Evolutionary conservation across 495 filamentous ascomycete species (phyloP).

Genomic region (Copromyces sp.): DNA sequence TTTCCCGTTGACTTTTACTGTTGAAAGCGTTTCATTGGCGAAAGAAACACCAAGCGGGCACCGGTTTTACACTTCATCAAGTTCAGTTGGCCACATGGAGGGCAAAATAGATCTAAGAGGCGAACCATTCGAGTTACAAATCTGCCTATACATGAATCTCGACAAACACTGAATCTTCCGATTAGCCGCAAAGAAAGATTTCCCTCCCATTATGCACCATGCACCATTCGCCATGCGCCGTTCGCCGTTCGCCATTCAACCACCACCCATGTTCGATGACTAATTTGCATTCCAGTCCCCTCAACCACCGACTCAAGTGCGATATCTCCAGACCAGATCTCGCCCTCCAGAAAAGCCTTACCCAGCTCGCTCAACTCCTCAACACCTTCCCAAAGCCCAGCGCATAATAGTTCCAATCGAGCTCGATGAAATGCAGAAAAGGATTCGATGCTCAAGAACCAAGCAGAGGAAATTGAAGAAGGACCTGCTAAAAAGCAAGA

Average conservation of each 20-base stretch:
- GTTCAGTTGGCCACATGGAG: not conserved
- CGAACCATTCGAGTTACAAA: not conserved
- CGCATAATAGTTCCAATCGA: too few relatives aligned
- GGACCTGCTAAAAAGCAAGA: too few relatives aligned
- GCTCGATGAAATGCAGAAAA: too few relatives aligned
- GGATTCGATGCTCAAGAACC: too few relatives aligned
- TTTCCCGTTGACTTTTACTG: not conserved
- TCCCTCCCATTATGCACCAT: not conserved
- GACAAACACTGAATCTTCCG: not conserved
- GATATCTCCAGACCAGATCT: not conserved
- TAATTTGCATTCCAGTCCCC: not conserved
- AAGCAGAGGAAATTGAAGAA: too few relatives aligned
- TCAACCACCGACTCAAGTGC: not conserved
- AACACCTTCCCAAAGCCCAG: too few relatives aligned
- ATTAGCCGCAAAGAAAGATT: not conserved
- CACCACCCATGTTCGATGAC: not conserved
- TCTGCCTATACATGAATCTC: not conserved
- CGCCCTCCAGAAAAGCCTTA: too few relatives aligned
- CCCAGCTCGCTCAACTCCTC: too few relatives aligned
- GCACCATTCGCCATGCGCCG: not conserved
- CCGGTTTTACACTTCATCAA: not conserved
- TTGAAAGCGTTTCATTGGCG: not conserved
- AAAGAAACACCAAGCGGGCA: not conserved
- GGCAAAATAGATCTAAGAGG: not conserved
- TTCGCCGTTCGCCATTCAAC: not conserved